Evolutionary conservation across 768 basidiomycete species (phyloP), one percentile per base, ranked within the genome.

Genomic region (Inosperma sp.): DNA sequence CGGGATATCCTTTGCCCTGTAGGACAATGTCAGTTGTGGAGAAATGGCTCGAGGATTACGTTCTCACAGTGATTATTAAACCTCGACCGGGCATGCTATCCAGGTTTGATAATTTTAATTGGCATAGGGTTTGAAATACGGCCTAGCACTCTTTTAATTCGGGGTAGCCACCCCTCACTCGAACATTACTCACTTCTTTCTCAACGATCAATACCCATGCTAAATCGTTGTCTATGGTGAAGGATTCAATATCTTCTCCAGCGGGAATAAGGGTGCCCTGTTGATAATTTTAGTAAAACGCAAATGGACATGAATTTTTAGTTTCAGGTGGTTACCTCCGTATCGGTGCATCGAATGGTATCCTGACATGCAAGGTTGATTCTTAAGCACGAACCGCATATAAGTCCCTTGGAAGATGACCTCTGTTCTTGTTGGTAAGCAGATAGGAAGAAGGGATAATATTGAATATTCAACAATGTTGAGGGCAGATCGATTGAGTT

Each of bases 1-100:
- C 96, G 0, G 96, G 96, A 67, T 95, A 98, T 3, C 96, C 96
- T 65, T 96, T 98, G 0, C 96, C 96, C 93, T 96, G 57, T 8
- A 47, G 12, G 25, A 30, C 13, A 26, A 45, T 14, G 23, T 25
- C 26, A 35, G 22, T 17, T 17, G 27, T 22, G 9, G 23, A 37
- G 30, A 21, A 22, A 19, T 25, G 7, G 48, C 8, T 43, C 14
- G 26, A 30, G 13, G 29, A 23, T 35, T 7, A 44, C 26, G 36
- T 9, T 48, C 65, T 41, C 54, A 90, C 93, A 4, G 93, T 95
- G 59, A 95, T 76, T 35, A 93, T 72, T 16, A 93, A 63, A 2
- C 92, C 93, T 30, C 70, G 66, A 0, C 88, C 85, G 1, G 81
- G 76, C 35, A 84, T 64, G 4, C 62, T 65, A 0, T 70, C 62